These are phyloP conservation scores for Auriscalpium vulgare DNA, from an alignment of 768 basidiomycete species.

Conservation along the genomic window DNA sequence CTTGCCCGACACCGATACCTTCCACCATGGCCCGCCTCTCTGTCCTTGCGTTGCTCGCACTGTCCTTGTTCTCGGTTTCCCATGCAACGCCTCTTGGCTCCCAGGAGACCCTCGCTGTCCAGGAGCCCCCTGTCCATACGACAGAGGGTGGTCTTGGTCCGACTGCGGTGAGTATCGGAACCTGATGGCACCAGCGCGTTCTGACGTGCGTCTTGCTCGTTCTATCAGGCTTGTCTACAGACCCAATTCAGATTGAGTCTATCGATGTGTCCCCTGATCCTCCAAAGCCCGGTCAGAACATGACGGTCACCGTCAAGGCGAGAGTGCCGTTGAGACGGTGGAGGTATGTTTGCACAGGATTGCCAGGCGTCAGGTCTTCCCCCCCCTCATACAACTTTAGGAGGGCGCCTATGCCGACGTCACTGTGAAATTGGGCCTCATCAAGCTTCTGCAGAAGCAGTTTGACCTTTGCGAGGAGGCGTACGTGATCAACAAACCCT, in stretches of 20 bases:
- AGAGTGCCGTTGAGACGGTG: constrained; percentile 44
- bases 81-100: constrained; percentile 19
- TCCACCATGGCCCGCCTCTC: constrained; percentile 19
- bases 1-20: background rate
- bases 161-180: constrained; percentile 62
- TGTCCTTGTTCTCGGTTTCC: constrained; percentile 19
- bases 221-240: constrained; percentile 33
- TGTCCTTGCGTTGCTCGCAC: constrained; percentile 22
- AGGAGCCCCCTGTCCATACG: constrained; percentile 24
- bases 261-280: constrained; percentile 79
- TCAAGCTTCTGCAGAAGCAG: constrained; percentile 76
- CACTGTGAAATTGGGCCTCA: constrained; percentile 83
- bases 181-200: background rate
- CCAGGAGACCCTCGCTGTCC: constrained; percentile 23
- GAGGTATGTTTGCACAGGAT: constrained; percentile 39
- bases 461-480: constrained; percentile 94
- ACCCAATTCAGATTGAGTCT: constrained; percentile 58
- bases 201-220: constrained; percentile 5
- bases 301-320: constrained; percentile 80
- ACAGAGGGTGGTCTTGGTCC: constrained; percentile 54
- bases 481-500: constrained; percentile 40
- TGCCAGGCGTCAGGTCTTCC: background rate
- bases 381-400: constrained; percentile 31
- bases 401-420: constrained; percentile 90
- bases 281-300: constrained; percentile 75